Base-by-base conservation (phyloP, 2,329 filamentous ascomycete genomes). In the Cytospora piceicola region DNA sequence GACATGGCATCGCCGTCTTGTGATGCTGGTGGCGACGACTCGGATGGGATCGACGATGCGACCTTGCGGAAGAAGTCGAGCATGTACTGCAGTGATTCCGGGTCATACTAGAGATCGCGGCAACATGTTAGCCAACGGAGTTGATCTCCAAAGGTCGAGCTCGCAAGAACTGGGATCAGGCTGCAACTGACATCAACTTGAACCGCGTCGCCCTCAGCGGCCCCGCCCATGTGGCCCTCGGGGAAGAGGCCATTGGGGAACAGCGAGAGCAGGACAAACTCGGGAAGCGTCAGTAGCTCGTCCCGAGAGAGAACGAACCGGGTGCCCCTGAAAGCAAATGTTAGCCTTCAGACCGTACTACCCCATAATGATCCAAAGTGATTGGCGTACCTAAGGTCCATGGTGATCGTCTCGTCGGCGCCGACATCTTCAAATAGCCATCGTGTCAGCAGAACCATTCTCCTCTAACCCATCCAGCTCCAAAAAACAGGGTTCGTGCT, bases 171-270 rank as follows among this genome's bases (percentile, higher is more conserved):
- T 22, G 53, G 42, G 53, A 24, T 27, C 11, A 20, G 24, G n/a
- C 39, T 34, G 49, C 59, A 66, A 78, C 73, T 68, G 64, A 99
- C 95, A 84, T 99, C 95, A 75, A 99, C 94, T 77, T 95, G 93
- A 73, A 98, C 96, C 68, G 96, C 91, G 77, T 98, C 94, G 71
- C 91, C 91, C 72, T 98, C 95, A 69, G 93, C 88, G 77, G 94
- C 96, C 61, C 92, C 91, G 75, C 92, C 95, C 88, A 96, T 92
- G 75, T 98, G 94, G 20, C 94, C 94, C 77, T 99, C 95, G 6
- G 95, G 95, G 69, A 99, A 93, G 29, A 99, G 85, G n/a, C 95
- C 95, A 76, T 99, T 99, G 49, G 95, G 95, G 73, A 99, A 99
- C 51, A 99, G 84, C n/a, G 95, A 99, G 51, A 99, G 83, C 54